phyloP scores from a whole-genome alignment of 768 basidiomycete genomes.

The Pleurotus djamor region DNA sequence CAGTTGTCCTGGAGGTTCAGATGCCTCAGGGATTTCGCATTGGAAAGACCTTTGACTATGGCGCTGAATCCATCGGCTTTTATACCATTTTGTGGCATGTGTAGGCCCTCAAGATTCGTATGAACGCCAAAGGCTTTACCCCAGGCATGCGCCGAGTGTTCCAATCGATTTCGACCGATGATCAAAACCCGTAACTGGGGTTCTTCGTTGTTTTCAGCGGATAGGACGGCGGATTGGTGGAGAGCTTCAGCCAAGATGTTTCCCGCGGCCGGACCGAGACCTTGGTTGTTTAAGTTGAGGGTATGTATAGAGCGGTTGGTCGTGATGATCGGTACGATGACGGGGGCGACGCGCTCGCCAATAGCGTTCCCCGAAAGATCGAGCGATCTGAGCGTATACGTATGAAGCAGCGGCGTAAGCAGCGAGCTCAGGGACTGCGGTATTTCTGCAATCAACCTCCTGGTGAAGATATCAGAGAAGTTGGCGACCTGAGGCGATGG shows the following conservation, averaged over 20 bases:
- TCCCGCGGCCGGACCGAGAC: constrained; percentile 90
- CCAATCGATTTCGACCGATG: constrained; percentile 95
- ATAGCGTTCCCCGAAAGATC: constrained; percentile 97
- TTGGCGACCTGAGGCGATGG: constrained; percentile 70
- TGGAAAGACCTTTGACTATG: constrained; percentile 72
- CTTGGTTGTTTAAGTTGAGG: constrained; percentile 95
- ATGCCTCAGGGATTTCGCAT: constrained; percentile 62
- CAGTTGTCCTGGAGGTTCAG: constrained; percentile 92
- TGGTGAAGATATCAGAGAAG: constrained; percentile 97
- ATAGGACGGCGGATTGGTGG: constrained; percentile 67
- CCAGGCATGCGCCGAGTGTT: constrained; percentile 83
- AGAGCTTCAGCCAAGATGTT: constrained; percentile 83
- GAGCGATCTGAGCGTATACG: constrained; percentile 80
- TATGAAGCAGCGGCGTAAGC: constrained; percentile 82
- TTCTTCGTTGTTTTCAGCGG: constrained; percentile 59
- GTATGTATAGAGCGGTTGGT: constrained; percentile 80
- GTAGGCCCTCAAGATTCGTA: constrained; percentile 76
- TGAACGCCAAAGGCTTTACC: constrained; percentile 88
- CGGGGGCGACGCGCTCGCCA: constrained; percentile 91
- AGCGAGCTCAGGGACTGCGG: constrained; percentile 85
- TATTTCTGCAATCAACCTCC: constrained; percentile 94
- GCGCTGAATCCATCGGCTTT: constrained; percentile 86
- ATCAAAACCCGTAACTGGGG: constrained; percentile 80
- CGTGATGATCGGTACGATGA: constrained; percentile 87
- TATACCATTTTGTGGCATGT: constrained; percentile 98